Evolutionary conservation across 352 stramenopile species (phyloP).

Genomic region (Pythium rishiriense): DNA sequence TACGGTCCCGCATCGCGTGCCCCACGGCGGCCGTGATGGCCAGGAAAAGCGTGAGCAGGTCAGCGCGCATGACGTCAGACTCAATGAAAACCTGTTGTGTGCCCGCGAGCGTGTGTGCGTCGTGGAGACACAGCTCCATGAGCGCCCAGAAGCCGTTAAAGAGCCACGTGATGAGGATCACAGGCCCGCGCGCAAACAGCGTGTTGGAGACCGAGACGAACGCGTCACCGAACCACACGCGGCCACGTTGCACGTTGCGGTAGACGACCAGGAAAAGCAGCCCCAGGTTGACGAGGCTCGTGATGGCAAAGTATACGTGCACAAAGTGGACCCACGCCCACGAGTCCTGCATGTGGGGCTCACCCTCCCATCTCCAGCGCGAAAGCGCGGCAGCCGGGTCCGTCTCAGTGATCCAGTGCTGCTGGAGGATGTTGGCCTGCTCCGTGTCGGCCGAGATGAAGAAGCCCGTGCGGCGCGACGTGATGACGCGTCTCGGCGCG

Average conservation of each 20-base stretch:
- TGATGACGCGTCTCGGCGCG: background rate
- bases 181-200: conserved; percentile 34
- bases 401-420: background rate
- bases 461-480: conserved; percentile 16
- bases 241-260: conserved; percentile 5
- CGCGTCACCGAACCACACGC: conserved; percentile 15
- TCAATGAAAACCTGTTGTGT: conserved; percentile 1
- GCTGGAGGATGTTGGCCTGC: conserved; percentile 22
- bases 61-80: conserved; percentile 1
- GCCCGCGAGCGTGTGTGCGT: conserved; percentile 9
- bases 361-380: conserved; percentile 27
- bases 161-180: conserved; percentile 40
- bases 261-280: conserved; percentile 25
- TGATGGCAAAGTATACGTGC: conserved; percentile 41
- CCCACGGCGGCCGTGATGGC: conserved; percentile 8
- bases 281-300: conserved; percentile 24
- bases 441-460: conserved; percentile 9
- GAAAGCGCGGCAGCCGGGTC: background rate
- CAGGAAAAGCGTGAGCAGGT: conserved; percentile 43
- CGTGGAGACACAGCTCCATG: conserved; percentile 36
- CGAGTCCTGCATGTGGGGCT: conserved; percentile 31
- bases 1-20: conserved; percentile 1
- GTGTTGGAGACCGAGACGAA: conserved; percentile 30
- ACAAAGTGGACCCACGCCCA: conserved; percentile 54
- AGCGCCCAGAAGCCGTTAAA: conserved; percentile 49